These are phyloP conservation scores for Luffa acutangula DNA, from an alignment of 306 rosid genomes.

Conservation along the genomic window DNA sequence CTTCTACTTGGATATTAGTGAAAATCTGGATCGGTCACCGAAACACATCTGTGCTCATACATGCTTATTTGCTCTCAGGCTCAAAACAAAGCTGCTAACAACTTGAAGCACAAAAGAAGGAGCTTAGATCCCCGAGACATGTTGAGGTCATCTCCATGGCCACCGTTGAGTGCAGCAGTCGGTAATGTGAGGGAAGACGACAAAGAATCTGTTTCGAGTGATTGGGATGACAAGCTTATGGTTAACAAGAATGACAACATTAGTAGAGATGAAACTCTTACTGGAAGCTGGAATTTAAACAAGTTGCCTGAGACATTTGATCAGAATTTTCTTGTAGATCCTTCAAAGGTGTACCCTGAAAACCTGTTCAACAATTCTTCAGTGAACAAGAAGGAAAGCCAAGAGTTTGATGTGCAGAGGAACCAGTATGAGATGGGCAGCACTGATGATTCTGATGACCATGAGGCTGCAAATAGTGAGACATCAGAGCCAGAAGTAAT, in stretches of 20 bases:
- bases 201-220: conserved; percentile 44
- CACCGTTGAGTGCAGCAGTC: conserved; percentile 6
- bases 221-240: conserved; percentile 44
- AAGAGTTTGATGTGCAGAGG: conserved; percentile 16
- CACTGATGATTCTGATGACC: conserved; percentile 65
- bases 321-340: conserved; percentile 26
- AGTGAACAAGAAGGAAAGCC: conserved; percentile 25
- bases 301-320: conserved; percentile 25
- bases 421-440: conserved; percentile 25
- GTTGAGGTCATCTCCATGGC: conserved; percentile 39
- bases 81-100: conserved; percentile 20
- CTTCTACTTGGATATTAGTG: not conserved
- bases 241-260: conserved; percentile 39
- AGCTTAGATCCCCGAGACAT: conserved; percentile 73
- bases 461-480: conserved; percentile 66
- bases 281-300: conserved; percentile 58
- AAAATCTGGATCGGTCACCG: not conserved
- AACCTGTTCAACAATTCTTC: conserved; percentile 10
- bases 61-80: conserved; percentile 19
- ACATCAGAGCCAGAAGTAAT: conserved; percentile 69
- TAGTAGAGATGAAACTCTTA: conserved; percentile 40
- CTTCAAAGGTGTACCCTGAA: conserved; percentile 32
- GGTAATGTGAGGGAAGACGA: conserved; percentile 41
- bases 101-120: conserved; percentile 37
- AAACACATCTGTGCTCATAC: not conserved